Conservation (phyloP, 2,329 filamentous ascomycete species). For the Pseudogymnoascus sp. region DNA sequence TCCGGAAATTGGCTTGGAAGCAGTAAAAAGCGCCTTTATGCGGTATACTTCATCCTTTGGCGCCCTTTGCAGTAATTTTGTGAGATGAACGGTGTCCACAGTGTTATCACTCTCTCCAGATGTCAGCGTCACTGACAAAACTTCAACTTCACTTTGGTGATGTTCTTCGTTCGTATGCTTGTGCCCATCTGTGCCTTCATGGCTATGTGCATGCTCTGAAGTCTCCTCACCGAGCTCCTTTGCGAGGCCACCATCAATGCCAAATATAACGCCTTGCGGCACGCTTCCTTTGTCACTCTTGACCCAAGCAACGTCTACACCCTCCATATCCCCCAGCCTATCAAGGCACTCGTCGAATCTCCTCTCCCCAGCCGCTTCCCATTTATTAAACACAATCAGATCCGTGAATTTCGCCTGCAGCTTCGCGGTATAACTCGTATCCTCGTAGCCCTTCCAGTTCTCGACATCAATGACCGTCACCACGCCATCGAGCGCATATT, state of each 20-base stretch:
- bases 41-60: conserved; percentile 93
- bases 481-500: conserved; percentile 62
- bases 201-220: conserved; percentile 36
- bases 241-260: conserved; percentile 76
- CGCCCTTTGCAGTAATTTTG: conserved; percentile 61
- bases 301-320: conserved; percentile 64
- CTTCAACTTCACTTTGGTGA: conserved; percentile 84
- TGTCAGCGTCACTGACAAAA: conserved; percentile 71
- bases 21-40: conserved; percentile 68
- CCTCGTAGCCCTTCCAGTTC: conserved; percentile 70
- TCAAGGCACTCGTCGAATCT: conserved; percentile 60
- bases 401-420: conserved; percentile 68
- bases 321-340: conserved; percentile 59
- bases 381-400: conserved; percentile 68
- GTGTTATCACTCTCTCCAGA: conserved; percentile 33
- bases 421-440: conserved; percentile 65
- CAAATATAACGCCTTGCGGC: conserved; percentile 72
- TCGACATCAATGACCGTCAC: conserved; percentile 68
- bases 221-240: conserved; percentile 42
- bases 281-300: conserved; percentile 81
- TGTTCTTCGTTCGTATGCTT: conserved; percentile 39
- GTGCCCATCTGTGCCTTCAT: conserved; percentile 32
- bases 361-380: conserved; percentile 57
- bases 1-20: conserved; percentile 41
- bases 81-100: conserved; percentile 56